Evolutionary conservation across 163 green algal species (phyloP), one percentile per base, ranked within the genome.

Genomic region (Chlorella variabilis): DNA sequence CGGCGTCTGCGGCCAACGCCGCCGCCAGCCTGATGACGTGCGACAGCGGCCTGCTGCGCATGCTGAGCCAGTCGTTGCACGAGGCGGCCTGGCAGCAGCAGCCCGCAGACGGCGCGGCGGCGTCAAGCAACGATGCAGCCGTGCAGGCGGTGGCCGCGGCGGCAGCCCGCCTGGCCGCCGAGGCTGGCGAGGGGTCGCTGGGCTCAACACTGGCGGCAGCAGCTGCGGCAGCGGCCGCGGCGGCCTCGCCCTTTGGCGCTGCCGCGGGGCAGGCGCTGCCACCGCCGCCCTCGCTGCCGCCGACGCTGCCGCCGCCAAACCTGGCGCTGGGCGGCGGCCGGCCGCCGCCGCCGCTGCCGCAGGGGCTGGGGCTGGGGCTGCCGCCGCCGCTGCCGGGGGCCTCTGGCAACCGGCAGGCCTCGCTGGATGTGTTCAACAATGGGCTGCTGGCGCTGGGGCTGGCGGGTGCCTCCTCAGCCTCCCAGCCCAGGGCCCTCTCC

Each of bases 31-130:
- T 77, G 31, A 21, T 59, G n/a, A 39, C 41, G 13, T 38, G 15
- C 5, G 68, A 75, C 41, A 75, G 68, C 68, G 68, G 68, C 68
- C 42, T 75, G 68, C 48, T 77, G 48, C 48, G 33, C 70, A n/a
- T 77, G 45, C 48, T 77, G 20, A 77, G 48, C 70, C 70, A 36
- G 17, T 65, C 48, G 48, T 48, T 66, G 27, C 39, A 36, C 21
- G 70, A 77, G 20, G 58, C 70, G 23, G 18, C 70, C n/a, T 5
- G 5, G 8, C 66, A 54, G 23, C 67, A 29, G 45, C 45, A 54
- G 15, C 45, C 45, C 45, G 45, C 45, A 23, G 45, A 54, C 45
- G 15, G 11, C 45, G 11, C 15, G 45, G 15, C 66, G 45, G 38
- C 39, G 38, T 34, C 11, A 7, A 36, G 68, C 41, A 49, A n/a